Conservation (phyloP, 2,329 filamentous ascomycete species). For the Exophiala viscosa region DNA sequence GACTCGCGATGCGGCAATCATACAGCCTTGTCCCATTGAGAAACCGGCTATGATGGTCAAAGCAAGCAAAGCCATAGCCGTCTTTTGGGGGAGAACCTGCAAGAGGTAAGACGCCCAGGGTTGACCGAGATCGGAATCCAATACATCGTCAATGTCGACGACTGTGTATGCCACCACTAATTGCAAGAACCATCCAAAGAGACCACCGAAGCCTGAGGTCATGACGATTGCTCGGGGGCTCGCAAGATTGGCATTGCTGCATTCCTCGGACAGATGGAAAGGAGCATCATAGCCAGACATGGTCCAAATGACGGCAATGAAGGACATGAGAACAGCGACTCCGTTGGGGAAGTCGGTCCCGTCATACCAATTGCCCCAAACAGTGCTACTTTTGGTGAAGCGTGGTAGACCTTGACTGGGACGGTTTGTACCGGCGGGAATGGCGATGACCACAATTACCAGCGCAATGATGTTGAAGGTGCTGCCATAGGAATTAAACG, state of each 20-base stretch:
- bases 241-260: conserved; percentile 67
- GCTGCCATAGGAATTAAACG: conserved; percentile 66
- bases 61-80: conserved; percentile 59
- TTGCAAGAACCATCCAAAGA: conserved; percentile 70
- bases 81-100: conserved; percentile 59
- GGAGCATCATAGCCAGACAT: conserved; percentile 65
- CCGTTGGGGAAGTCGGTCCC: conserved; percentile 66
- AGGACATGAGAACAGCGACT: conserved; percentile 66
- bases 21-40: conserved; percentile 69
- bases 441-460: conserved; percentile 63
- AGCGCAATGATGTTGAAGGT: conserved; percentile 68
- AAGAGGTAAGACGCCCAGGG: conserved; percentile 68
- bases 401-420: conserved; percentile 52
- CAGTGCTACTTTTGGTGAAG: conserved; percentile 56
- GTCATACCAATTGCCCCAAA: conserved; percentile 65
- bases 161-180: conserved; percentile 70
- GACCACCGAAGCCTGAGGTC: conserved; percentile 62
- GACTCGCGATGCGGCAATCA: conserved; percentile 63
- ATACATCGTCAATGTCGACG: conserved; percentile 56
- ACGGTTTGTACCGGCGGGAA: conserved; percentile 57
- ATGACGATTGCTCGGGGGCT: conserved; percentile 68
- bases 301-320: conserved; percentile 67
- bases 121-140: conserved; percentile 62
- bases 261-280: conserved; percentile 72
- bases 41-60: conserved; percentile 68